Evolutionary conservation across 306 rosid genomes (phyloP), one percentile per base, ranked within the genome.

Genomic region (Echinosophora koreensis): DNA sequence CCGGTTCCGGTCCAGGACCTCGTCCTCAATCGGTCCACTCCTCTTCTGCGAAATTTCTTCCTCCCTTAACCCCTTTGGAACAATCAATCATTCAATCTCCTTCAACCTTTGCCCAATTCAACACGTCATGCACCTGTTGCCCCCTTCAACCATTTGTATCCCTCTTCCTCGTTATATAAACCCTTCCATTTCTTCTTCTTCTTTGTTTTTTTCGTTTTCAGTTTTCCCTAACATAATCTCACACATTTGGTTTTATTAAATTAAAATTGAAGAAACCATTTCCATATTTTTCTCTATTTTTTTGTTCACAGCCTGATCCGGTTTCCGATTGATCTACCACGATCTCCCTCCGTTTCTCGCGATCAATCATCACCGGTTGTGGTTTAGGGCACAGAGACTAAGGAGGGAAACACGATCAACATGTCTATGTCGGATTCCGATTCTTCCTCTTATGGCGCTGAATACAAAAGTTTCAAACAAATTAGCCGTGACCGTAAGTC

Each of bases 21-120:
- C 79, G 82, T 77, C 82, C 75, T 77, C 71, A 62, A 70, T 65
- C 78, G 85, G 82, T 71, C 82, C 60, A 77, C 76, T 38, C 34
- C 79, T 55, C 86, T 82, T 82, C 86, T 77, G 66, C 28, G 86
- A 82, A 82, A 71, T 82, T 82, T 82, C 86, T 80, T 56, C 75
- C 4, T 38, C 74, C 51, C 28, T 56, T 8, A 49, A 22, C 1
- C 35, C 64, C 37, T 4, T 6, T 11, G 3, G 2, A 50, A 5
- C 0, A n/a, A 15, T 0, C 13, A 12, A 2, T 42, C 4, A n/a
- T 11, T 0, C 13, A 12, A 9, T 4, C 66, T 69, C 72, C 46
- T 55, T 64, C 80, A 59, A 79, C n/a, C 50, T 42, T 70, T 70
- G 13, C 10, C 42, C 69, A 42, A 18, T 82, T 77, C 82, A 82